Percentiles rank a stretch among this genome's conserved stretches.
Evolutionary conservation across 225 moss, liverwort and hornwort species (phyloP).

Genomic region (Pleurozium schreberi): DNA sequence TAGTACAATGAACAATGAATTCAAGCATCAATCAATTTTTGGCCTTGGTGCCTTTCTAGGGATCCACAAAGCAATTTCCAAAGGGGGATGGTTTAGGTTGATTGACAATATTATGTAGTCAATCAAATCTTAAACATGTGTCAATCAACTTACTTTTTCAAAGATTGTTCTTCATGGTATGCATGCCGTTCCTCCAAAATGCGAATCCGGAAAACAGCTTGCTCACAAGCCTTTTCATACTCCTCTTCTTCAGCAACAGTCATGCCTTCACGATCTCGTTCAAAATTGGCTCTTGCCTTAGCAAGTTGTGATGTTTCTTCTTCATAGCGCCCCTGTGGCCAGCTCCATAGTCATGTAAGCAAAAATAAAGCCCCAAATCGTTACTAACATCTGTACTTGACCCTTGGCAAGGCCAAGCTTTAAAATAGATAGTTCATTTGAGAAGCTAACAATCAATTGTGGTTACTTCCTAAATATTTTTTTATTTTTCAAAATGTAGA

Average conservation of each 20-base stretch:
- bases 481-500: neutral
- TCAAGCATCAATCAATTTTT: too few relatives aligned
- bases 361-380: rapidly evolving
- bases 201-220: constrained; percentile 43
- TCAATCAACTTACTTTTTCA: constrained; percentile 24
- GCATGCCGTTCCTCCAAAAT: constrained; percentile 56
- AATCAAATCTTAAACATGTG: neutral
- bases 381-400: neutral
- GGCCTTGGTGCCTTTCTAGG: too few relatives aligned
- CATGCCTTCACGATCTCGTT: constrained; percentile 68
- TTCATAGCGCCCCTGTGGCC: constrained; percentile 37
- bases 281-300: constrained; percentile 48
- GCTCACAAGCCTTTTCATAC: constrained; percentile 38
- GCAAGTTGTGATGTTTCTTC: constrained; percentile 45
- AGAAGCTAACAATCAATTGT: neutral
- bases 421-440: neutral
- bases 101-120: neutral
- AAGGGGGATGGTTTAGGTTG: neutral
- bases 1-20: too few relatives aligned
- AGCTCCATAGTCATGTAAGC: neutral
- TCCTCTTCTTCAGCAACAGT: constrained; percentile 57
- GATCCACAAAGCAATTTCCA: too few relatives aligned
- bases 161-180: constrained; percentile 51
- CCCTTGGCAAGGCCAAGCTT: neutral
- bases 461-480: neutral